These are phyloP conservation scores for Coffea eugenioides DNA, from an alignment of 257 asterid species.

Conservation along the genomic window DNA sequence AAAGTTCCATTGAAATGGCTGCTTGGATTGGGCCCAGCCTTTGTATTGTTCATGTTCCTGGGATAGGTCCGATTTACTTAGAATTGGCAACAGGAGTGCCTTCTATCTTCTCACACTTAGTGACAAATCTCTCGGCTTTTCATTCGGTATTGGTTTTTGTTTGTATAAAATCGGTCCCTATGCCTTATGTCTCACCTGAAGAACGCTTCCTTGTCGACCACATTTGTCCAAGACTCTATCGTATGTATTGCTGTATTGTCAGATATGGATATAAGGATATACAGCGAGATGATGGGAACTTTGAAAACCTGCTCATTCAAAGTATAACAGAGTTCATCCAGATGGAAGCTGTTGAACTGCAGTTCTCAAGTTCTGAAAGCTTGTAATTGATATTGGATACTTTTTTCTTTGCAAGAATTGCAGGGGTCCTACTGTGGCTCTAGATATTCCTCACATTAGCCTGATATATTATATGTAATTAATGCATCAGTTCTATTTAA, in stretches of 20 bases:
- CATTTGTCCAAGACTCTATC: constrained; percentile 83
- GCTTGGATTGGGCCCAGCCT: constrained; percentile 83
- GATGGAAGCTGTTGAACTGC: constrained; percentile 91
- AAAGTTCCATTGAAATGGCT: constrained; percentile 92
- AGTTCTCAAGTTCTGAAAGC: constrained; percentile 64
- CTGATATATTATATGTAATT: constrained; percentile 82
- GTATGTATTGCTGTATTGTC: constrained; percentile 93
- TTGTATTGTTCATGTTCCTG: constrained; percentile 93
- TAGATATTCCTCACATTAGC: constrained; percentile 90
- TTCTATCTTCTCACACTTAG: constrained; percentile 83
- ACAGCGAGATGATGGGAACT: constrained; percentile 75
- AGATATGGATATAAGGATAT: constrained; percentile 93
- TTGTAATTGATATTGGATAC: constrained; percentile 81
- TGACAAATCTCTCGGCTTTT: constrained; percentile 93
- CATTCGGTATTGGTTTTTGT: constrained; percentile 85
- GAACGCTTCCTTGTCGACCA: constrained; percentile 95
- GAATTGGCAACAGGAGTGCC: constrained; percentile 94
- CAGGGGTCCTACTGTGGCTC: constrained; percentile 91
- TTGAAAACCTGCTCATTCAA: constrained; percentile 74
- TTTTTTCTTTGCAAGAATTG: constrained; percentile 90
- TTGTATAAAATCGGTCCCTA: constrained; percentile 84
- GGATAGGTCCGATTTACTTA: constrained; percentile 87
- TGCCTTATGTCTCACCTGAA: constrained; percentile 77
- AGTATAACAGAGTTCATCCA: constrained; percentile 92
- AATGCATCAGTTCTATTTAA: neutral